These are phyloP conservation scores for Rosa multiflora DNA, from an alignment of 306 rosid species.

Conservation along the genomic window DNA sequence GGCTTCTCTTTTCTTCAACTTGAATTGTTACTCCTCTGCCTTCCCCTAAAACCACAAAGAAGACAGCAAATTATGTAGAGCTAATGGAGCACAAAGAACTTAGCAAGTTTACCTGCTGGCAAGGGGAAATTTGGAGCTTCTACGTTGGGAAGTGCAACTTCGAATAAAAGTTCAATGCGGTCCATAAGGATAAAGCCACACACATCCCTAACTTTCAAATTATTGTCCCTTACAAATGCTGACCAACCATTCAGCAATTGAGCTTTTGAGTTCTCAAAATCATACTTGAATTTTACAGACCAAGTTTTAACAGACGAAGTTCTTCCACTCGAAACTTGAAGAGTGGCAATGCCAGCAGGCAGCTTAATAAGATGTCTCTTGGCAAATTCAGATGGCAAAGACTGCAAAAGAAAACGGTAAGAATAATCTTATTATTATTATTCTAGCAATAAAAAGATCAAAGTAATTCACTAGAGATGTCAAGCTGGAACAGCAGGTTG, in stretches of 20 bases:
- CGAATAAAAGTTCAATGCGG: neutral
- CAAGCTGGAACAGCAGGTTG: neutral
- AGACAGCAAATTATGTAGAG: neutral
- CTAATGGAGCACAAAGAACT: neutral
- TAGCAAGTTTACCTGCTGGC: neutral
- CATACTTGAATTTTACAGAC: neutral
- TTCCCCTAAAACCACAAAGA: neutral
- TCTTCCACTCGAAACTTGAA: slow-evolving; percentile 11
- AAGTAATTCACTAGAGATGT: neutral
- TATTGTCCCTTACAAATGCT: slow-evolving; percentile 15
- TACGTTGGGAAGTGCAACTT: neutral
- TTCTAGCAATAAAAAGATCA: neutral
- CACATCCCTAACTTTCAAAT: slow-evolving; percentile 19
- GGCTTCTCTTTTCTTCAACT: neutral
- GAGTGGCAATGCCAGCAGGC: neutral
- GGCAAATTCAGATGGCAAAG: neutral
- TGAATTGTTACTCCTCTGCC: neutral
- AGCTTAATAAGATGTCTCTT: neutral
- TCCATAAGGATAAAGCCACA: slow-evolving; percentile 17
- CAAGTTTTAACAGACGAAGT: neutral
- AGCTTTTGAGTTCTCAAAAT: neutral
- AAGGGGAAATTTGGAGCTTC: neutral
- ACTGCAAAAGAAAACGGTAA: neutral
- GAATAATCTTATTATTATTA: too few relatives aligned
- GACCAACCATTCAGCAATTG: slow-evolving; percentile 8